These are phyloP conservation scores for Cardamine chenopodiifolia DNA, from an alignment of 345 rosid genomes.

Conservation along the genomic window DNA sequence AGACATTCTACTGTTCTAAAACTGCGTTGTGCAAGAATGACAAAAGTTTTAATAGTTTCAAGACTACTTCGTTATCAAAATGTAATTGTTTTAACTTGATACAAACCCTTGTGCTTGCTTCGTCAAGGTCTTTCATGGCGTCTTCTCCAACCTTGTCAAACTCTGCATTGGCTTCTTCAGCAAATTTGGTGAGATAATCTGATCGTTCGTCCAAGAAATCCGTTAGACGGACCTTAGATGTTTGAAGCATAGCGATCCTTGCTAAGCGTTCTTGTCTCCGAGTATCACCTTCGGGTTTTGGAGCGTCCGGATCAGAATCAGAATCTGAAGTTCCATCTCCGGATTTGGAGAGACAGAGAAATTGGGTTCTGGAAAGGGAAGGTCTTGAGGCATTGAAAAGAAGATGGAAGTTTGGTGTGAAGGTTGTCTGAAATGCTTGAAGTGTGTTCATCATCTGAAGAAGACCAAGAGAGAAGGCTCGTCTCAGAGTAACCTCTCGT, in stretches of 20 bases:
- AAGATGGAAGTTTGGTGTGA: slow-evolving; percentile 37
- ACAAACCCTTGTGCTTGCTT: slow-evolving; percentile 82
- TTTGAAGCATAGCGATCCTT: slow-evolving; percentile 79
- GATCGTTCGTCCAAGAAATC: slow-evolving; percentile 81
- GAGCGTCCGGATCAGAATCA: slow-evolving; percentile 43
- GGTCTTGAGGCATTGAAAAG: slow-evolving; percentile 32
- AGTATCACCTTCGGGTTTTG: slow-evolving; percentile 68
- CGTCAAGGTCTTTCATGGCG: slow-evolving; percentile 84
- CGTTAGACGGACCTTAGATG: slow-evolving; percentile 83
- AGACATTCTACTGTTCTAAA: neutral
- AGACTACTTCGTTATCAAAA: neutral
- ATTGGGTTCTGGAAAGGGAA: slow-evolving; percentile 27
- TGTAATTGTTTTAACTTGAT: neutral
- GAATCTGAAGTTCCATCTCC: slow-evolving; percentile 34
- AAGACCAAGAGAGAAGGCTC: slow-evolving; percentile 15
- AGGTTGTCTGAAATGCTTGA: slow-evolving; percentile 38
- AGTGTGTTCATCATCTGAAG: slow-evolving; percentile 40
- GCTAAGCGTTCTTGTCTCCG: slow-evolving; percentile 81
- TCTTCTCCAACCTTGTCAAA: slow-evolving; percentile 89
- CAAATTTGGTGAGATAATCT: slow-evolving; percentile 74
- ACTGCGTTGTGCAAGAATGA: slow-evolving; percentile 1
- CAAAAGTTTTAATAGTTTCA: slow-evolving; percentile 8
- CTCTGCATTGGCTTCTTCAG: slow-evolving; percentile 82
- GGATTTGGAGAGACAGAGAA: slow-evolving; percentile 32
- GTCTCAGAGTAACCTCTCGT: slow-evolving; percentile 42